Base-by-base conservation (phyloP, 192 early-diverging fungal species). In the Chytriomyces confervae region DNA sequence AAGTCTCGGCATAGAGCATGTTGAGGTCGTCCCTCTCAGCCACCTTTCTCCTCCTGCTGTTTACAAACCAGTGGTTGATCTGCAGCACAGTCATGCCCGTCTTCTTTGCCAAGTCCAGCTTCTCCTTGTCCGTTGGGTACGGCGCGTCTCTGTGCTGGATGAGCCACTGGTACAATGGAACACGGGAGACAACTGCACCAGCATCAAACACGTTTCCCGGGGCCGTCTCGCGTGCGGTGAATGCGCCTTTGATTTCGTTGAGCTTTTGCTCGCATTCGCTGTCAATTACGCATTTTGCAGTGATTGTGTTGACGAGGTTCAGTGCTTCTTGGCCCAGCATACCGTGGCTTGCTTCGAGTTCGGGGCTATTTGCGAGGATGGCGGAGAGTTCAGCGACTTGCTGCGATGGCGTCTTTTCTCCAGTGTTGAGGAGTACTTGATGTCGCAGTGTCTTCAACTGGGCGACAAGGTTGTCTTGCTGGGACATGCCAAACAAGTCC, bases 61-160 rank as follows among this genome's bases (percentile, higher is more conserved):
- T 74, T 10, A 74, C 72, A 44, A 74, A 74, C 72, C 72, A 74
- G 62, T 77, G 60, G 44, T 68, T 69, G 1, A 77, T 27, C 43
- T 70, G 66, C 13, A 27, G 8, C 23, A 70, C 20, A 2, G 64
- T 70, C 65, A 77, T 45, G n/a, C 76, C 76, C 18, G 67, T 61
- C 66, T 61, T 20, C 44, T 24, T 24, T 0, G 66, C 46, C n/a
- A 77, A 43, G 7, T 51, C 50, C 10, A 20, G 6, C 67, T 77
- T 77, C 24, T 69, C 76, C 29, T 70, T 57, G 10, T 77, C 66
- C 18, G 49, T 57, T 24, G 76, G 76, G 46, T 70, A 77, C 6
- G 76, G 76, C 23, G 53, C 18, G 0, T 68, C 67, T 13, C 23
- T 29, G 50, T 77, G 36, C 18, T 51, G 24, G 46, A 69, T 77